Conservation (phyloP, 805 yeast species). For the Torulaspora gathmanii region DNA sequence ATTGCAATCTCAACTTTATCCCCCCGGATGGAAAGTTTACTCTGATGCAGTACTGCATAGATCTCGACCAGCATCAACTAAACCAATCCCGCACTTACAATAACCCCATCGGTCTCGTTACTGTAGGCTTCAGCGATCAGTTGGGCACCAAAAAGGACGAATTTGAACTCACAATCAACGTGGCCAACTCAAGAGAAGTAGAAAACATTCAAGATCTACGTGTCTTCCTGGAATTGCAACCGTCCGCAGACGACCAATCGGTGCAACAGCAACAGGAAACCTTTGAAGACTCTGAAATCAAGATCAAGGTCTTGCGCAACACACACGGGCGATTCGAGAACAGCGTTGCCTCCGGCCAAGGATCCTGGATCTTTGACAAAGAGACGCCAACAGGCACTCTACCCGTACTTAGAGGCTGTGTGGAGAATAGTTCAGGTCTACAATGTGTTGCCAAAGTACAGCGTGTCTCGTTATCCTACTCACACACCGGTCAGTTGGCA, state of each 20-base stretch:
- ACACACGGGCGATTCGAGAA: constrained; percentile 75
- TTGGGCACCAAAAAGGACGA: constrained; percentile 39
- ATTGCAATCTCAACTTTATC: constrained; percentile 48
- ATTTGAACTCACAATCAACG: constrained; percentile 36
- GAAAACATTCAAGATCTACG: constrained; percentile 45
- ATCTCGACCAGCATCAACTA: constrained; percentile 35
- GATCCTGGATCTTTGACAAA: constrained; percentile 67
- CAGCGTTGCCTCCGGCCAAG: constrained; percentile 37
- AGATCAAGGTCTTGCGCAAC: constrained; percentile 53
- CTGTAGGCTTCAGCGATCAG: constrained; percentile 30
- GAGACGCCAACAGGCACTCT: constrained; percentile 56
- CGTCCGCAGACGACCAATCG: constrained; percentile 7
- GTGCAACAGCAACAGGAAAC: background rate
- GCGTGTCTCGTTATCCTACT: constrained; percentile 43
- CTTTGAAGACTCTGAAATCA: constrained; percentile 20
- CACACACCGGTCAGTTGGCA: constrained; percentile 63
- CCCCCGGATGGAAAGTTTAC: constrained; percentile 84
- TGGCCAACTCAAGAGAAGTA: constrained; percentile 41
- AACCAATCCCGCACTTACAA: constrained; percentile 2
- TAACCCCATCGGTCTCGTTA: constrained; percentile 27
- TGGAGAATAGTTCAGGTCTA: constrained; percentile 30
- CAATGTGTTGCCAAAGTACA: constrained; percentile 10
- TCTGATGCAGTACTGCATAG: constrained; percentile 60
- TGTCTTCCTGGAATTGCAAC: constrained; percentile 37
- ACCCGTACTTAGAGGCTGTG: constrained; percentile 62